A percentile compares a stretch with the other conserved stretches of the same genome.
These are phyloP conservation scores for Vitis hybrid DNA, from an alignment of 177 flowering plant genomes.

Conservation along the genomic window DNA sequence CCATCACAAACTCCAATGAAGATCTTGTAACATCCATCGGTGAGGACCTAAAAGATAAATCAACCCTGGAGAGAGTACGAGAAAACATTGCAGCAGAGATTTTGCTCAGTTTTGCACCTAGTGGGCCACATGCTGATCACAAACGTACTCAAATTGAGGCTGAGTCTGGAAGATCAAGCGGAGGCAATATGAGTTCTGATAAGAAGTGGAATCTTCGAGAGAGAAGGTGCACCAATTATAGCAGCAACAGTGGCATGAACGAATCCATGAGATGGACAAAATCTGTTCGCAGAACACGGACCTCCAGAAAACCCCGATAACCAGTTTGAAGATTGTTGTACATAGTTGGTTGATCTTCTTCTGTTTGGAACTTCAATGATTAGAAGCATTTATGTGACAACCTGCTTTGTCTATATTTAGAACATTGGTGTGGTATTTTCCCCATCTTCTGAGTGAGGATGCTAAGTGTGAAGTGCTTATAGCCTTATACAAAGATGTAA, in stretches of 20 bases:
- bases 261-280: constrained; percentile 13
- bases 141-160: not conserved
- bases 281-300: constrained; percentile 7
- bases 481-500: too few species aligned
- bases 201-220: constrained; percentile 8
- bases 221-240: constrained; percentile 7
- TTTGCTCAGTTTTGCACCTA: constrained; percentile 22
- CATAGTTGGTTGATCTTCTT: not conserved
- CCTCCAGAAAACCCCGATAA: constrained; percentile 14
- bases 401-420: too few species aligned
- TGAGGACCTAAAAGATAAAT: constrained; percentile 4
- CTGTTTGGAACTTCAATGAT: not conserved
- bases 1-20: constrained; percentile 1
- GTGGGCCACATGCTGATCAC: constrained; percentile 3
- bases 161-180: constrained; percentile 5
- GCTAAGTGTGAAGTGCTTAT: too few species aligned
- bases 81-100: constrained; percentile 27
- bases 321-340: not conserved
- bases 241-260: constrained; percentile 3
- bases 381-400: too few species aligned
- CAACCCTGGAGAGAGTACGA: constrained; percentile 8
- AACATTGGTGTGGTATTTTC: too few species aligned
- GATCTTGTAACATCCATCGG: not conserved
- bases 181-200: not conserved
- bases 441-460: too few species aligned